Percentiles rank a stretch among this genome's conserved stretches.
These are phyloP conservation scores for Suillus plorans DNA, from an alignment of 768 basidiomycete genomes.

Conservation along the genomic window DNA sequence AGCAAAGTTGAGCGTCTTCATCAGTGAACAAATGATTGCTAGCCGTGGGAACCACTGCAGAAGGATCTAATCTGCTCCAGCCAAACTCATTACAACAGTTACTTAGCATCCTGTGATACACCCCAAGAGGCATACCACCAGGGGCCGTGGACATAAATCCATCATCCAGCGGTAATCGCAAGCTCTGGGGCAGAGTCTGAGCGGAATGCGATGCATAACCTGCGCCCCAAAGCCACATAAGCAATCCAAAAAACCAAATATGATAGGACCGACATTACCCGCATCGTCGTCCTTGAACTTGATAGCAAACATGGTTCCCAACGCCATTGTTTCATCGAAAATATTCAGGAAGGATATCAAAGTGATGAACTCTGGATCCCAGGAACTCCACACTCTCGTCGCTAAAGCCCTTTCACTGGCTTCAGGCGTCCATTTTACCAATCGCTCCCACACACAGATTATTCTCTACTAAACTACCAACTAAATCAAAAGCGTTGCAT, in stretches of 20 bases:
- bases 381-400: conserved; percentile 76
- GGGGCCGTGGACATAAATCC: conserved; percentile 41
- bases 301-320: conserved; percentile 84
- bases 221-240: conserved; percentile 18
- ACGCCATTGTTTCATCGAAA: conserved; percentile 79
- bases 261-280: conserved; percentile 42
- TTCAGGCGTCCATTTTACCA: conserved; percentile 49
- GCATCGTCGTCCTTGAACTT: conserved; percentile 57
- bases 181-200: conserved; percentile 51
- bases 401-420: conserved; percentile 11
- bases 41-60: too few species aligned
- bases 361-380: conserved; percentile 73
- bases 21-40: conserved; percentile 15
- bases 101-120: conserved; percentile 88
- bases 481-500: conserved; percentile 63
- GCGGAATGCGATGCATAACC: conserved; percentile 67
- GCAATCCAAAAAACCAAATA: neutral
- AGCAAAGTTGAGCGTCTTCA: conserved; percentile 96
- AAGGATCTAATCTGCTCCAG: too few species aligned
- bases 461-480: conserved; percentile 49
- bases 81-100: conserved; percentile 32
- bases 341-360: conserved; percentile 51
- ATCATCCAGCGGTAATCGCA: conserved; percentile 37
- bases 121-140: conserved; percentile 58
- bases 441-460: conserved; percentile 62